Evolutionary conservation across 108 stramenopile species (phyloP).

Genomic region (Skeletonema marinoi): DNA sequence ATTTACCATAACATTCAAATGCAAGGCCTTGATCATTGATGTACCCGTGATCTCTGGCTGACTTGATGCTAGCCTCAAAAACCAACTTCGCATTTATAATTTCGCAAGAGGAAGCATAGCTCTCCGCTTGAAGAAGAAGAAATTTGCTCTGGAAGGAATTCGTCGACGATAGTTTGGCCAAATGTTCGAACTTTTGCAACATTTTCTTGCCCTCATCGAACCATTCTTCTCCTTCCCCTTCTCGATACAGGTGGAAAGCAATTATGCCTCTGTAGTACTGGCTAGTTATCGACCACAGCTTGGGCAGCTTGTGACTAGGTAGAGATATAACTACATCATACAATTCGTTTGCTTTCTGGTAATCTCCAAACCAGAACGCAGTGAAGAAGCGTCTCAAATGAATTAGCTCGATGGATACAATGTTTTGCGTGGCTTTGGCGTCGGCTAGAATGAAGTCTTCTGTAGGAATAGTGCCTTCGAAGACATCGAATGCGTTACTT

Average conservation of each 20-base stretch:
- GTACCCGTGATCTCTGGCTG: background rate
- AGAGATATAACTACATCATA: background rate
- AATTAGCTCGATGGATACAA: background rate
- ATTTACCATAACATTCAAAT: slow-evolving; percentile 4
- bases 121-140: slow-evolving; percentile 11
- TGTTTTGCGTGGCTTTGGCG: background rate
- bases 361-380: background rate
- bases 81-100: background rate
- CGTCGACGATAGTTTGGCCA: background rate
- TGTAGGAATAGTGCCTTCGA: background rate
- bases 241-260: slow-evolving; percentile 3
- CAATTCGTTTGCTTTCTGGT: background rate
- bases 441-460: slow-evolving; percentile 3
- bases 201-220: slow-evolving; percentile 5
- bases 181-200: background rate
- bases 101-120: background rate
- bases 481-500: background rate
- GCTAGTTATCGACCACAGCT: background rate
- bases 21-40: slow-evolving; percentile 10
- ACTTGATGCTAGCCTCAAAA: background rate
- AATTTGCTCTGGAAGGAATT: background rate
- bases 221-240: slow-evolving; percentile 7
- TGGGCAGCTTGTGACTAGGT: background rate
- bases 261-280: slow-evolving; percentile 6
- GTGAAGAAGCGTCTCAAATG: background rate